A percentile compares a stretch with the other conserved stretches of the same genome.
Evolutionary conservation across 441 rosid genomes (phyloP).

Genomic region (Breynia disticha): DNA sequence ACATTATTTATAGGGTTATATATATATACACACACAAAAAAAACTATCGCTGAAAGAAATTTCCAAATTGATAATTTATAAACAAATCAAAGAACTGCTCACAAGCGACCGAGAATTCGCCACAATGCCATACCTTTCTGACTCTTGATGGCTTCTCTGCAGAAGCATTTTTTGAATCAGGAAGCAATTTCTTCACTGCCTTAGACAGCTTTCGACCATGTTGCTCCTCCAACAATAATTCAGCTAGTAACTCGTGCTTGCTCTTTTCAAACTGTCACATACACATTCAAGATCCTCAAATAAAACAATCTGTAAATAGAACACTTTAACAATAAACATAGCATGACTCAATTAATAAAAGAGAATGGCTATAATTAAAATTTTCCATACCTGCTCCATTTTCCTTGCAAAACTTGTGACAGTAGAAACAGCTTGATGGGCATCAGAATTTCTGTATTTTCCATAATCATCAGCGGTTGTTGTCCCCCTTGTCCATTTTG

Average conservation of each 20-base stretch:
- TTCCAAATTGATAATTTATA: not conserved
- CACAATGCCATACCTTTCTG: constrained; percentile 38
- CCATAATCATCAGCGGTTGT: constrained; percentile 20
- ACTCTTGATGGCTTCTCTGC: constrained; percentile 32
- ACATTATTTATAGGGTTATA: not conserved
- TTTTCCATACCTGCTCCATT: constrained; percentile 45
- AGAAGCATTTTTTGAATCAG: constrained; percentile 33
- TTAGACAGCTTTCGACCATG: constrained; percentile 52
- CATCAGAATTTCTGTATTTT: constrained; percentile 24
- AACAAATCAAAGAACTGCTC: not conserved
- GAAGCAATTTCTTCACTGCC: constrained; percentile 49
- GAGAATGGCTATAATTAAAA: not conserved
- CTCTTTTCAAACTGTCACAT: constrained; percentile 70
- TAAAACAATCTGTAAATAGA: not conserved
- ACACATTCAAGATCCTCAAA: constrained; percentile 9
- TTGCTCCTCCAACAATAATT: constrained; percentile 62
- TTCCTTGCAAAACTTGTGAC: constrained; percentile 40
- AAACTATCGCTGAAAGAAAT: not conserved
- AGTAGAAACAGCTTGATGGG: constrained; percentile 35
- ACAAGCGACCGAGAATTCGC: not conserved
- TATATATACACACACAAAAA: no score
- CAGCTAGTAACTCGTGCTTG: constrained; percentile 57
- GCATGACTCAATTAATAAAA: not conserved
- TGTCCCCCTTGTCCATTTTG: constrained; percentile 41
- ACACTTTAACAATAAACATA: not conserved